Percentiles rank a stretch among this genome's conserved stretches.
phyloP scores from a whole-genome alignment of 2,329 filamentous ascomycete species.

The Penicillium sp. region DNA sequence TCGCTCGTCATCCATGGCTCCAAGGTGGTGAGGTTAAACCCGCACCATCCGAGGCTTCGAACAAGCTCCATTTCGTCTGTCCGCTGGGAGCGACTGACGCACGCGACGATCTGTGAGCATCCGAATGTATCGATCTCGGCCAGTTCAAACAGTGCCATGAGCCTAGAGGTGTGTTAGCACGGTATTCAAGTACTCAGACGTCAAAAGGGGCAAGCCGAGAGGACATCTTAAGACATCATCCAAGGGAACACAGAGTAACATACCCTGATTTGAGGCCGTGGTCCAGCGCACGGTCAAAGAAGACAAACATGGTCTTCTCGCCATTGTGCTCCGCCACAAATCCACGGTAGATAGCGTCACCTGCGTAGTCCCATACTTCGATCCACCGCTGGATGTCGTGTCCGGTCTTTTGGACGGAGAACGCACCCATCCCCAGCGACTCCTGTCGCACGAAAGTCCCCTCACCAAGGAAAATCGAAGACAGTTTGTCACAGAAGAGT shows the following conservation, averaged over 20 bases:
- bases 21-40: constrained; percentile 80
- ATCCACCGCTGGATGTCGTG: constrained; percentile 36
- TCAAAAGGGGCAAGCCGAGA: neutral
- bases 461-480: constrained; percentile 94
- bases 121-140: constrained; percentile 70
- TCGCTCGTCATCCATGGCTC: constrained; percentile 66
- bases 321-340: constrained; percentile 73
- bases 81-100: constrained; percentile 72
- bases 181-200: neutral
- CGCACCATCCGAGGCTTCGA: constrained; percentile 89
- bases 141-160: constrained; percentile 89
- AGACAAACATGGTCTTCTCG: constrained; percentile 79
- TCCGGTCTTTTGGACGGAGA: constrained; percentile 32
- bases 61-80: constrained; percentile 64
- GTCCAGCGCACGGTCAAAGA: constrained; percentile 75
- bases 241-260: constrained; percentile 38
- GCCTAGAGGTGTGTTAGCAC: constrained; percentile 49
- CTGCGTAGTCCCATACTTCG: constrained; percentile 70
- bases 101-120: constrained; percentile 77
- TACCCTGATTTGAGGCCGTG: constrained; percentile 87
- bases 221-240: neutral
- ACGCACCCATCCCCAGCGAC: constrained; percentile 86
- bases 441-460: constrained; percentile 73
- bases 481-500: constrained; percentile 98
- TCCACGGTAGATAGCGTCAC: constrained; percentile 80